Evolutionary conservation across 805 yeast genomes (phyloP), one percentile per base, ranked within the genome.

Genomic region (Pichia californica): DNA sequence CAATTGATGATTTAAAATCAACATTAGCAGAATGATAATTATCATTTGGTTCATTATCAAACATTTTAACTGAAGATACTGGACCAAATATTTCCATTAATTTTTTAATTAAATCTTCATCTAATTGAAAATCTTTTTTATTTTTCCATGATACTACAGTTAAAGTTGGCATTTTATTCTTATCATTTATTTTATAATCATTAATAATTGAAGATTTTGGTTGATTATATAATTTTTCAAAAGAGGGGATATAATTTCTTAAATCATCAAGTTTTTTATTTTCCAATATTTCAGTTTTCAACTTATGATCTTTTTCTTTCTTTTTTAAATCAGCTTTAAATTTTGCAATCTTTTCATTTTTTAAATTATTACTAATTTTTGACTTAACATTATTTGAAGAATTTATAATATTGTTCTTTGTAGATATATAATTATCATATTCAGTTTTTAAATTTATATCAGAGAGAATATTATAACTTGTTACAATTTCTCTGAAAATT

Each of bases 41-140:
- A 27, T 51, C 54, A 30, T 25, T 28, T 5, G 34, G 30, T 26
- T 25, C 38, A 31, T 51, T 52, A 3, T 30, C 36, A 2, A 41
- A 41, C 0, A 44, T 38, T n/a, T 52, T 20, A 1, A 61, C 55
- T 3, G 30, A 16, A 1, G 25, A 31, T 2, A 74, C 54, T 0
- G 60, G 49, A 1, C 81, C 81, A 56, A 75, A 76, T 2, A 68
- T 68, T 16, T 52, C 51, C 77, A 76, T 71, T 23, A 76, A 57
- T 36, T 62, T 55, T 19, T 32, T 20, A 18, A 76, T 54, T 3
- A 67, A 55, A 1, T 62, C 69, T 1, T 47, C 50, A 19, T 58
- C 61, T 18, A 73, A 55, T 14, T 54, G 51, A 5, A 70, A 36
- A 35, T 66, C 68, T 6, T 62, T 62, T 44, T 64, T 64, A 36